phyloP scores from a whole-genome alignment of 2,329 filamentous ascomycete species.

The Plenodomus tracheiphilus region DNA sequence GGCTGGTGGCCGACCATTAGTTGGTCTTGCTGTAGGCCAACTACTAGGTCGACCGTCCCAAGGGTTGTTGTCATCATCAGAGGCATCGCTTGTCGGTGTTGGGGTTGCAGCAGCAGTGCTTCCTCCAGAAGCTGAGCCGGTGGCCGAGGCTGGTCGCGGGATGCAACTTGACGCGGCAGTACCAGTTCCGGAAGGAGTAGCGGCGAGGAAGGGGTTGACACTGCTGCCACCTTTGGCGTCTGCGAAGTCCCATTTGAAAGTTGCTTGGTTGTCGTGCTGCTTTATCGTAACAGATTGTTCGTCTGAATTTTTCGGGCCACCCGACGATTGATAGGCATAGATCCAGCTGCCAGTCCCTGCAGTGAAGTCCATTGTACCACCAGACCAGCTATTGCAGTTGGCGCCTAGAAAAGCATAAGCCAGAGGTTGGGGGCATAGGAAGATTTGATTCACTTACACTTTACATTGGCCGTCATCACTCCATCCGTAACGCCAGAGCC shows the following conservation, averaged over 20 bases:
- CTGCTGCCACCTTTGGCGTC: slow-evolving; percentile 55
- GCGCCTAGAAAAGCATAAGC: slow-evolving; percentile 44
- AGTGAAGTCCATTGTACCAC: slow-evolving; percentile 56
- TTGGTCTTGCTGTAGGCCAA: slow-evolving; percentile 21
- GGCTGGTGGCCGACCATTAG: slow-evolving; percentile 17
- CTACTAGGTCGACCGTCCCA: slow-evolving; percentile 5
- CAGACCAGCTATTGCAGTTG: slow-evolving; percentile 58
- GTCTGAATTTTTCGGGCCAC: slow-evolving; percentile 53
- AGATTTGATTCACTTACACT: slow-evolving; percentile 44
- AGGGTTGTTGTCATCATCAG: slow-evolving; percentile 6
- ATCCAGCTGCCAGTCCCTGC: slow-evolving; percentile 54
- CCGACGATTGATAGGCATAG: slow-evolving; percentile 50
- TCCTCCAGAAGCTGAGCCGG: not conserved
- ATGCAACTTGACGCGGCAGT: slow-evolving; percentile 32
- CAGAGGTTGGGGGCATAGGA: not conserved
- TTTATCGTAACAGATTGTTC: slow-evolving; percentile 48
- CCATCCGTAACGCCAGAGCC: slow-evolving; percentile 58
- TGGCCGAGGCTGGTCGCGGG: slow-evolving; percentile 28
- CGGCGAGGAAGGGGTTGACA: slow-evolving; percentile 48
- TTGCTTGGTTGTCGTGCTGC: slow-evolving; percentile 49
- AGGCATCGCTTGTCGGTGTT: slow-evolving; percentile 5
- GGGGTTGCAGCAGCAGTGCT: slow-evolving; percentile 6
- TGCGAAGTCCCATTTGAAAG: slow-evolving; percentile 54
- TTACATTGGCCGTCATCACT: slow-evolving; percentile 60
- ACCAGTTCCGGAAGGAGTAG: slow-evolving; percentile 20